These are phyloP conservation scores for Penicillium verrucosum DNA, from an alignment of 2,329 filamentous ascomycete genomes.

Conservation along the genomic window DNA sequence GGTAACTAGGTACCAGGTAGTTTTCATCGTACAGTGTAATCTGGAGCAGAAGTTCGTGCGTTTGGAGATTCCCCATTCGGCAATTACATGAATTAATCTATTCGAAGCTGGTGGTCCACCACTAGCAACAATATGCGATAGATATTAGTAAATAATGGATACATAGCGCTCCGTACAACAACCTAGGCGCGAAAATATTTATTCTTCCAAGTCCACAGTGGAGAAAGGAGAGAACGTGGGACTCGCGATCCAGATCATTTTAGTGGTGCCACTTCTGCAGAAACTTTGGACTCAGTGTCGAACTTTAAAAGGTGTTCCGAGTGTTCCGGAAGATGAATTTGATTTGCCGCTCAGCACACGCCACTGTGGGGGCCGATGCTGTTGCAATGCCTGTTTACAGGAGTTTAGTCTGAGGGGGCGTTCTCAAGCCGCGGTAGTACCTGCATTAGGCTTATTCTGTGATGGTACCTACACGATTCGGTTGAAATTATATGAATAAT, in stretches of 20 bases:
- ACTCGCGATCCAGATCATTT: not conserved
- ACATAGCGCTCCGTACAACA: not conserved
- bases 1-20: not conserved
- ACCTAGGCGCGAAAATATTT: not conserved
- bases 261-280: not conserved
- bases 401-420: not conserved
- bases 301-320: not conserved
- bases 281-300: no score
- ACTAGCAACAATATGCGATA: not conserved
- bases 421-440: not conserved
- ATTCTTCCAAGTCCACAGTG: not conserved
- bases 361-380: not conserved
- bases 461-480: not conserved
- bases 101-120: not conserved
- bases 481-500: not conserved
- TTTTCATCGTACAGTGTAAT: not conserved
- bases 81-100: not conserved
- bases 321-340: not conserved
- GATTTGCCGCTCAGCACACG: not conserved
- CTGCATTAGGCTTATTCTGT: not conserved
- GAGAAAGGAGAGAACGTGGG: not conserved
- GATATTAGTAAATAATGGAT: not conserved
- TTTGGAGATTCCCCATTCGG: not conserved
- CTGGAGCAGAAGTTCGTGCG: not conserved
- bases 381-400: not conserved